Conservation (phyloP, 139 green algal species). For the Haematococcus lacustris region DNA sequence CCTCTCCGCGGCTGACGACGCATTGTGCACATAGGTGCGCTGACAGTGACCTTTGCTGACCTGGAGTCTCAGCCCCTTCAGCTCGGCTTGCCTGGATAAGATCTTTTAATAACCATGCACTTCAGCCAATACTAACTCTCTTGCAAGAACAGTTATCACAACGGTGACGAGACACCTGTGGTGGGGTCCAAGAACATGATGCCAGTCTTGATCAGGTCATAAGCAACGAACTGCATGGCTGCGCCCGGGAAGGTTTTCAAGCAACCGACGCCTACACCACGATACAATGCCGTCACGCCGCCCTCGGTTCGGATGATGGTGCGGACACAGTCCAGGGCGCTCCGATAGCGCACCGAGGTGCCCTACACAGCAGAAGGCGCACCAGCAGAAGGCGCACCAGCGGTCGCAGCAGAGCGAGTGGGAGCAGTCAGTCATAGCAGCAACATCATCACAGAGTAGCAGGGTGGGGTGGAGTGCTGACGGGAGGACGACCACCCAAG, state of each 20-base stretch:
- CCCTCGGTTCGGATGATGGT: slow-evolving; percentile 20
- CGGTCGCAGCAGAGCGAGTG: too few relatives aligned
- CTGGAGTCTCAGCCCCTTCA: too few relatives aligned
- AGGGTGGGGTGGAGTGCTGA: slow-evolving; percentile 19
- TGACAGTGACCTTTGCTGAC: too few relatives aligned
- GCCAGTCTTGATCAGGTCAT: slow-evolving; percentile 40
- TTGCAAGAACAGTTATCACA: too few relatives aligned
- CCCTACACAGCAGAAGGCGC: too few relatives aligned
- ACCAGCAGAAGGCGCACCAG: too few relatives aligned
- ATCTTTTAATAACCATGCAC: too few relatives aligned
- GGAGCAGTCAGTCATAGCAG: slow-evolving; percentile 14
- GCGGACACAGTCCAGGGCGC: slow-evolving; percentile 27
- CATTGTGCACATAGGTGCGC: too few relatives aligned
- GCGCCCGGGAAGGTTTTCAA: slow-evolving; percentile 45
- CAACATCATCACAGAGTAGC: slow-evolving; percentile 27
- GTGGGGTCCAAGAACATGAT: slow-evolving; percentile 43
- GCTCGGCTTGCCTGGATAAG: too few relatives aligned
- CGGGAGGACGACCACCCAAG: background rate
- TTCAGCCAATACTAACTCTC: too few relatives aligned
- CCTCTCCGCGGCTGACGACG: too few relatives aligned
- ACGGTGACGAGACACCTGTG: slow-evolving; percentile 33
- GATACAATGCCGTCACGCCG: slow-evolving; percentile 37
- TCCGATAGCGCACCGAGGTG: background rate
- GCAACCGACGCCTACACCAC: slow-evolving; percentile 39
- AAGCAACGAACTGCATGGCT: slow-evolving; percentile 55